Evolutionary conservation across 208 protist genomes (phyloP).

Genomic region (Trichomonas tenax): DNA sequence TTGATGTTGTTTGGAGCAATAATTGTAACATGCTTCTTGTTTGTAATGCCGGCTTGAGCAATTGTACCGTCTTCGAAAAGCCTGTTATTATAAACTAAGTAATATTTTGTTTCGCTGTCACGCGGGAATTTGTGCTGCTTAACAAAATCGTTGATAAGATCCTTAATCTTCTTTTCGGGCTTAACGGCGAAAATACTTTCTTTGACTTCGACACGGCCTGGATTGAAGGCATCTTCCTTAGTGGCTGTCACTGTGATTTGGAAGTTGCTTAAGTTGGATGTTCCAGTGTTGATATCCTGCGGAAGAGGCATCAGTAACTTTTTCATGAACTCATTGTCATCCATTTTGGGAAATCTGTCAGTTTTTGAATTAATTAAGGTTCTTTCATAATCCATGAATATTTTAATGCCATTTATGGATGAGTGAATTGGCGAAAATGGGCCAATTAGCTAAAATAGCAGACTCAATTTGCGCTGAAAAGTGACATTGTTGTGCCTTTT

Average conservation of each 20-base stretch:
- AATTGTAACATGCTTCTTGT: not conserved
- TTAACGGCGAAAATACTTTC: not conserved
- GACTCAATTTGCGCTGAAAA: too few species aligned
- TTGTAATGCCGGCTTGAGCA: not conserved
- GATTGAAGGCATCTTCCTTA: not conserved
- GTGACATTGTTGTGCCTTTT: too few species aligned
- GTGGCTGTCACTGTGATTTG: not conserved
- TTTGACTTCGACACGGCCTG: not conserved
- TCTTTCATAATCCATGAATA: too few species aligned
- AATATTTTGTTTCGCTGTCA: not conserved
- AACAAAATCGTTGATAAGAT: not conserved
- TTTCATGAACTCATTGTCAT: not conserved
- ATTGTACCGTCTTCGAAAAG: not conserved
- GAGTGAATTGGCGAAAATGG: too few species aligned
- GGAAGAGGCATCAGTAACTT: not conserved
- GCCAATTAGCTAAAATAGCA: too few species aligned
- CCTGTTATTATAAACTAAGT: not conserved
- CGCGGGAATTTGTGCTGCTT: not conserved
- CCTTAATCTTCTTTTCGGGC: not conserved
- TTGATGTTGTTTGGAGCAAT: not conserved
- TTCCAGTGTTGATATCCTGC: not conserved
- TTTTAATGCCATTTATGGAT: too few species aligned
- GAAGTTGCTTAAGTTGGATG: not conserved
- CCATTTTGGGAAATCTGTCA: not conserved
- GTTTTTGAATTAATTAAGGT: too few species aligned